Evolutionary conservation across 75 land plant species (phyloP).

Genomic region (Pseudotsuga menziesii): DNA sequence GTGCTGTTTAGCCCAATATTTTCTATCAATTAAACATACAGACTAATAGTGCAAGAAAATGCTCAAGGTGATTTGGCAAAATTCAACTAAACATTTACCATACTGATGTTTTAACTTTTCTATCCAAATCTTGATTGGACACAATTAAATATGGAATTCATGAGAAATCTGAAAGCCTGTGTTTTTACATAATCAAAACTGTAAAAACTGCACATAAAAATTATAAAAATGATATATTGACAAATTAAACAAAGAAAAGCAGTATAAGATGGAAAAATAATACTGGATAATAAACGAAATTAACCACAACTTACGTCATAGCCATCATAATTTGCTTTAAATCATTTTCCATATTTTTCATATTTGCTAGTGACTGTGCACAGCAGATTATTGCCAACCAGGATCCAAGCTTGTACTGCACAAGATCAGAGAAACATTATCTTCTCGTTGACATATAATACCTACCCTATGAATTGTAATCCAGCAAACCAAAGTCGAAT

Average conservation of each 20-base stretch:
- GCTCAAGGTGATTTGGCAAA: not conserved
- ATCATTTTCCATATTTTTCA: conserved; percentile 82
- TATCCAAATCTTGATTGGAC: conserved; percentile 1
- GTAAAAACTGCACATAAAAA: not conserved
- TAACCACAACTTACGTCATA: conserved; percentile 62
- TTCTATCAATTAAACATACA: not conserved
- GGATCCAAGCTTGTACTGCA: conserved; percentile 84
- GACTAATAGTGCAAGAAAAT: not conserved
- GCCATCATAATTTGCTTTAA: conserved; percentile 94
- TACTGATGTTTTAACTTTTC: not conserved
- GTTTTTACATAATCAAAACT: not conserved
- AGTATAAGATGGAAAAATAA: not conserved
- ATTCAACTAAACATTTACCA: not conserved
- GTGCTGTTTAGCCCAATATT: not conserved
- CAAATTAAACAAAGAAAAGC: not conserved
- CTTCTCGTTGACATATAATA: not conserved
- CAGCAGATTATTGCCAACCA: conserved; percentile 87
- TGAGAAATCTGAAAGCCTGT: not conserved
- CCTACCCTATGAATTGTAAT: not conserved
- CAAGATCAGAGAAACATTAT: not conserved
- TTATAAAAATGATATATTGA: not conserved
- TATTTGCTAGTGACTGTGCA: conserved; percentile 81
- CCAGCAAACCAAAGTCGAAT: not conserved
- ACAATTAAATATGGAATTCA: not conserved
- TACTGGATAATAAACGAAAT: not conserved